These are phyloP conservation scores for Saccharomycopsis selenospora DNA, from an alignment of 805 yeast genomes.

Conservation along the genomic window DNA sequence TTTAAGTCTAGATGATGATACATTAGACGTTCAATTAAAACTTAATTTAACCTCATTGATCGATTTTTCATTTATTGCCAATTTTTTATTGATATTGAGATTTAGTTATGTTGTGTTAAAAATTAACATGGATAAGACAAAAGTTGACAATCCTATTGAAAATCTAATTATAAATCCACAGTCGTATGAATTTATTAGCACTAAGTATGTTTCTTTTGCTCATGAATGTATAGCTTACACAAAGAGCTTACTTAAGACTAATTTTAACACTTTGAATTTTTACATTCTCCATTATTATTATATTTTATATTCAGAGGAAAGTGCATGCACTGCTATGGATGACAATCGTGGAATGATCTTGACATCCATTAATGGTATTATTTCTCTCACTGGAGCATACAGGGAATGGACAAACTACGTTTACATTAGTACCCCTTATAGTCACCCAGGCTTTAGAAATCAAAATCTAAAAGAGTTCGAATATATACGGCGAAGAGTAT, in stretches of 20 bases:
- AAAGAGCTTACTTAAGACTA: conserved; percentile 11
- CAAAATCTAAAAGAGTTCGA: background rate
- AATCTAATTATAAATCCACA: conserved; percentile 3
- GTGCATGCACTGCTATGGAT: background rate
- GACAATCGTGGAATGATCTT: background rate
- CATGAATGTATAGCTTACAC: conserved; percentile 11
- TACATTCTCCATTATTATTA: conserved; percentile 8
- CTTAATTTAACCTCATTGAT: conserved; percentile 7
- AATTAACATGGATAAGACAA: conserved; percentile 8
- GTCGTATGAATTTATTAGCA: conserved; percentile 5
- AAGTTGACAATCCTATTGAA: conserved; percentile 5
- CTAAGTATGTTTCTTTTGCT: conserved; percentile 12
- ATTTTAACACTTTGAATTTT: conserved; percentile 6
- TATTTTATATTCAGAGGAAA: background rate
- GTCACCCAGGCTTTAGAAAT: background rate
- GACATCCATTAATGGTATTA: background rate
- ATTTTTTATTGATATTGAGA: conserved; percentile 13
- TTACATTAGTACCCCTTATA: background rate
- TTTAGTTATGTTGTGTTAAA: conserved; percentile 12
- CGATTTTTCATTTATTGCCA: conserved; percentile 9
- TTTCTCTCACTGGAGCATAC: background rate
- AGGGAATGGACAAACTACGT: background rate
- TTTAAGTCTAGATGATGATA: background rate
- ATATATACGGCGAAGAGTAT: background rate
- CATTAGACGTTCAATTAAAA: conserved; percentile 1